Conservation (phyloP, 2,329 filamentous ascomycete species). For the Aureobasidium sp. region DNA sequence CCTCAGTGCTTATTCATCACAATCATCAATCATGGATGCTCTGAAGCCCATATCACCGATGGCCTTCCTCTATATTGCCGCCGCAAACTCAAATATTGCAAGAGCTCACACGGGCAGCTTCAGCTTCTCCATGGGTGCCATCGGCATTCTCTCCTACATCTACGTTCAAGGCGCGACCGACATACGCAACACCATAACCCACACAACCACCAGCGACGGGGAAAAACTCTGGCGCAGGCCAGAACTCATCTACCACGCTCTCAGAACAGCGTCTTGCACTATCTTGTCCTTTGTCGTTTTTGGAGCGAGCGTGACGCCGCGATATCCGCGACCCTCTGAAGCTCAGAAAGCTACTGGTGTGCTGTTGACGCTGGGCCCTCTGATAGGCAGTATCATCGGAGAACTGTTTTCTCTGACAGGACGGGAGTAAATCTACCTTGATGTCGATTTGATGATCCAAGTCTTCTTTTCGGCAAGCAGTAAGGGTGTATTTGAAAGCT, state of each 20-base stretch:
- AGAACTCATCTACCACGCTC: neutral
- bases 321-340: too few species aligned
- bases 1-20: neutral
- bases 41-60: neutral
- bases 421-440: too few species aligned
- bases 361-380: too few species aligned
- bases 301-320: neutral
- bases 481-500: too few species aligned
- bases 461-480: too few species aligned
- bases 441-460: too few species aligned
- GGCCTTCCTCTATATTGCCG: neutral
- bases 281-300: neutral
- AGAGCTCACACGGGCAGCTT: neutral
- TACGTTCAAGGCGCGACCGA: neutral
- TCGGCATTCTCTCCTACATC: neutral
- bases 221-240: neutral
- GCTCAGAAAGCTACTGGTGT: neutral
- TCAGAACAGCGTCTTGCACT: neutral
- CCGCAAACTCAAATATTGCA: neutral
- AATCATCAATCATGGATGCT: neutral
- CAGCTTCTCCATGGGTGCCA: neutral
- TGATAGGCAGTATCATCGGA: too few species aligned
- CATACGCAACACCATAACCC: neutral
- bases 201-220: neutral
- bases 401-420: too few species aligned